These are phyloP conservation scores for Peronospora farinosa DNA, from an alignment of 352 stramenopile species.

Conservation along the genomic window DNA sequence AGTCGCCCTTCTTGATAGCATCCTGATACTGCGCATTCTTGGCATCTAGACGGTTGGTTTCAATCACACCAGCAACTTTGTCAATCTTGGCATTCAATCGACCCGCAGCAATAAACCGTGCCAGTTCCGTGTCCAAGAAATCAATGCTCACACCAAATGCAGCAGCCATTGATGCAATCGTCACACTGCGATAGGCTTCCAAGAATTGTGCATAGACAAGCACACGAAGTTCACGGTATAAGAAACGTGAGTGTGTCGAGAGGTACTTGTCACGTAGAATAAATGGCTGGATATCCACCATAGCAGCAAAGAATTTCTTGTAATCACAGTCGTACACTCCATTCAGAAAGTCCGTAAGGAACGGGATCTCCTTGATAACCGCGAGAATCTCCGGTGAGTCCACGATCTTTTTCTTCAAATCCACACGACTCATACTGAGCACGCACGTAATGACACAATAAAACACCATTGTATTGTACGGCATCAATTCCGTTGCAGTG, in stretches of 20 bases:
- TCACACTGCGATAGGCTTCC: conserved; percentile 95
- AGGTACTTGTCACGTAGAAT: conserved; percentile 93
- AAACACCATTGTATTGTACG: conserved; percentile 96
- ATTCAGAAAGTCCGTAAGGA: conserved; percentile 85
- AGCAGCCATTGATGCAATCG: conserved; percentile 92
- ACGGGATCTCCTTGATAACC: conserved; percentile 82
- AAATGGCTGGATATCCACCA: conserved; percentile 81
- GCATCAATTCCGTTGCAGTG: conserved; percentile 95
- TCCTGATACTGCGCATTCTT: conserved; percentile 99
- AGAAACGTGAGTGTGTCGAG: conserved; percentile 85
- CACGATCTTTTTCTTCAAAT: conserved; percentile 96
- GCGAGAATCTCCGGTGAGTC: conserved; percentile 95
- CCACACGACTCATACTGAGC: conserved; percentile 88
- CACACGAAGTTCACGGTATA: conserved; percentile 96
- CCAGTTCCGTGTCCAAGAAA: conserved; percentile 96
- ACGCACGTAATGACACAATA: conserved; percentile 95
- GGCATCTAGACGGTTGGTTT: conserved; percentile 96
- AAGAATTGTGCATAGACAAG: conserved; percentile 98
- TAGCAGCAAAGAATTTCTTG: conserved; percentile 93
- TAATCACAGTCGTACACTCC: conserved; percentile 98
- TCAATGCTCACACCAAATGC: conserved; percentile 93
- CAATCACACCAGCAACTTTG: conserved; percentile 96
- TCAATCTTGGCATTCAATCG: conserved; percentile 98
- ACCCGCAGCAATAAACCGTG: conserved; percentile 95
- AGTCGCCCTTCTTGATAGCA: conserved; percentile 98